These are phyloP conservation scores for Globisporangium cystogenes DNA, from an alignment of 352 stramenopile species.

Conservation along the genomic window DNA sequence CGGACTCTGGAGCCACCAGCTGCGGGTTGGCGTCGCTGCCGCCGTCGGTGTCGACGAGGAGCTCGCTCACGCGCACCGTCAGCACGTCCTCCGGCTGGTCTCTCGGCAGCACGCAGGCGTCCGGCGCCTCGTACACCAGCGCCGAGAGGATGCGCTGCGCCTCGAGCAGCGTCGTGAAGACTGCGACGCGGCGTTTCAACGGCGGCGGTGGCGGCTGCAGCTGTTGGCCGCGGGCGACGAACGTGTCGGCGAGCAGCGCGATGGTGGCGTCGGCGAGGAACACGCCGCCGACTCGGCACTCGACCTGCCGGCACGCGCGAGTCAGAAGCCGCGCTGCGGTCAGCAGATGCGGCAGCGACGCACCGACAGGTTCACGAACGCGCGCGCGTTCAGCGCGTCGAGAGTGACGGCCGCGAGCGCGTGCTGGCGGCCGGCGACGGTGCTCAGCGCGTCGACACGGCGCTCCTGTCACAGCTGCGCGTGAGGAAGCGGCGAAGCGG, in stretches of 20 bases:
- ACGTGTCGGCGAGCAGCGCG: constrained; percentile 13
- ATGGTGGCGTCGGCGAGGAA: constrained; percentile 8
- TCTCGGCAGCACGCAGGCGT: neutral
- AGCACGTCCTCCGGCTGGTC: constrained; percentile 1
- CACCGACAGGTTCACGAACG: constrained; percentile 4
- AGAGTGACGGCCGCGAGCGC: neutral
- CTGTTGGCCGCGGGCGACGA: neutral
- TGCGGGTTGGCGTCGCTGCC: no score
- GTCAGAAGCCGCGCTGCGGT: no score
- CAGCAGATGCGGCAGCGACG: no score
- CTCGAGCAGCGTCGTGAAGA: constrained; percentile 19
- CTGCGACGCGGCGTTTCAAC: constrained; percentile 7
- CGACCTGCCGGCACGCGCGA: constrained; percentile 14
- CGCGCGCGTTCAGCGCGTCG: neutral
- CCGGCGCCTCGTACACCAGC: constrained; percentile 15
- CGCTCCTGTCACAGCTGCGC: neutral
- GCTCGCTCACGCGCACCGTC: neutral
- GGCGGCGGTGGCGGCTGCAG: neutral
- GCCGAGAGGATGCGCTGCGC: constrained; percentile 21
- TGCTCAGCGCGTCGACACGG: neutral
- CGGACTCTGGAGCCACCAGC: no score
- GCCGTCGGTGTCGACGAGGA: neutral
- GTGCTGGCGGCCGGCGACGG: neutral
- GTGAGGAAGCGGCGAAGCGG: neutral
- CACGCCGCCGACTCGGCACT: constrained; percentile 18